phyloP scores from a whole-genome alignment of 441 rosid species.

The Croton laevigatus region DNA sequence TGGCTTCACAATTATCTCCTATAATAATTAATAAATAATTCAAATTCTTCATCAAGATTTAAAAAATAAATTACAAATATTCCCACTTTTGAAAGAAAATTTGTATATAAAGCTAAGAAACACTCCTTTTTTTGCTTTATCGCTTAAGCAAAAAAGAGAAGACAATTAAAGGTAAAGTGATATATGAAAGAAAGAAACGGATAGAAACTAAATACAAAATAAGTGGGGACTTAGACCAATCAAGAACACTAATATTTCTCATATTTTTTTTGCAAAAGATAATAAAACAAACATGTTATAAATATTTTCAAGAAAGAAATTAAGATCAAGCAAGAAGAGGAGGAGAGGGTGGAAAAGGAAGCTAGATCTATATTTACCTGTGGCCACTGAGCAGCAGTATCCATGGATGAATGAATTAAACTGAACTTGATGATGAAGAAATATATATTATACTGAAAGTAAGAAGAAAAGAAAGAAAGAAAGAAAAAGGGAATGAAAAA shows the following conservation, averaged over 20 bases:
- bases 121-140: slow-evolving; percentile 2
- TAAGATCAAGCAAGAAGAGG: no score
- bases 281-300: slow-evolving; percentile 9
- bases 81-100: no score
- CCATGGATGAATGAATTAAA: slow-evolving; percentile 61
- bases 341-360: no score
- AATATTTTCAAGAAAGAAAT: no score
- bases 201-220: slow-evolving; percentile 35
- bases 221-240: slow-evolving; percentile 43
- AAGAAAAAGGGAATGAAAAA: slow-evolving; percentile 13
- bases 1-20: slow-evolving; percentile 89
- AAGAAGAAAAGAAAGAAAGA: slow-evolving; percentile 16
- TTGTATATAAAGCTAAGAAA: neutral
- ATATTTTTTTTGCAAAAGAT: slow-evolving; percentile 19
- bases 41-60: slow-evolving; percentile 36
- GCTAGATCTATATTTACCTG: slow-evolving; percentile 57
- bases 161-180: slow-evolving; percentile 25
- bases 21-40: slow-evolving; percentile 10
- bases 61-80: slow-evolving; percentile 20
- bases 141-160: slow-evolving; percentile 32
- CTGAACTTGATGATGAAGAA: slow-evolving; percentile 22
- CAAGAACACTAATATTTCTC: slow-evolving; percentile 30
- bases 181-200: slow-evolving; percentile 22
- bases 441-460: slow-evolving; percentile 9
- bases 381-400: slow-evolving; percentile 91